phyloP scores from a whole-genome alignment of 164 flowering plant genomes.

The Warburgia ugandensis region DNA sequence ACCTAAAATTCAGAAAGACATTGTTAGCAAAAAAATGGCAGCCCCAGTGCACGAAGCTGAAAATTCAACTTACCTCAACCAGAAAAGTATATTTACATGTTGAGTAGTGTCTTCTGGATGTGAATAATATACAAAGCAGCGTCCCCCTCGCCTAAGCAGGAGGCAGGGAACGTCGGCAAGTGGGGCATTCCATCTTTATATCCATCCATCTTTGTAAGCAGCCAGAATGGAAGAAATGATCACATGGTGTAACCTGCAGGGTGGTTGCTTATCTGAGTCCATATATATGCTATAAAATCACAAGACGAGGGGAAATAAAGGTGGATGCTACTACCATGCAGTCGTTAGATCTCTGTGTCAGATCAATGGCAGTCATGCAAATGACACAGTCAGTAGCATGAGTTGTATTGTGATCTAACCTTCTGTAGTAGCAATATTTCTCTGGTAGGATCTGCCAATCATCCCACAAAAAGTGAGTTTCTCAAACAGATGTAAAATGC shows the following conservation, averaged over 20 bases:
- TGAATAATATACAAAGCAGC: constrained; percentile 18
- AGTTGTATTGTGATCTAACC: constrained; percentile 44
- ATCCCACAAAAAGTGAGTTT: constrained; percentile 8
- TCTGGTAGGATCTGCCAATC: constrained; percentile 84
- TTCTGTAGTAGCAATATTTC: constrained; percentile 82
- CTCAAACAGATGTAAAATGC: neutral
- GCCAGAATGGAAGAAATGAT: constrained; percentile 92
- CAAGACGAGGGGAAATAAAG: neutral
- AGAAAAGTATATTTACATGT: neutral
- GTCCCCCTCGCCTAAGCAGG: constrained; percentile 45
- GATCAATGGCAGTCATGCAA: constrained; percentile 90
- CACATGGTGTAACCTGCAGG: constrained; percentile 93
- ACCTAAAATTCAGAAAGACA: neutral
- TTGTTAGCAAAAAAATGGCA: constrained; percentile 12
- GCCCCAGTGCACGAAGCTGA: neutral
- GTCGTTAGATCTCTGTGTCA: constrained; percentile 55
- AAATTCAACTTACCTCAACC: too few species aligned
- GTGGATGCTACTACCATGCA: constrained; percentile 64
- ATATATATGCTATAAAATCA: neutral
- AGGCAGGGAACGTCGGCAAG: constrained; percentile 90
- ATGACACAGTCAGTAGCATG: constrained; percentile 81
- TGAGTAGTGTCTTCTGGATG: constrained; percentile 16
- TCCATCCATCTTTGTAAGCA: constrained; percentile 99
- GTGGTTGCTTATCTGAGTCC: constrained; percentile 1
- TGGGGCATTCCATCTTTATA: constrained; percentile 98